These are phyloP conservation scores for Echinosophora koreensis DNA, from an alignment of 306 rosid species.

Conservation along the genomic window DNA sequence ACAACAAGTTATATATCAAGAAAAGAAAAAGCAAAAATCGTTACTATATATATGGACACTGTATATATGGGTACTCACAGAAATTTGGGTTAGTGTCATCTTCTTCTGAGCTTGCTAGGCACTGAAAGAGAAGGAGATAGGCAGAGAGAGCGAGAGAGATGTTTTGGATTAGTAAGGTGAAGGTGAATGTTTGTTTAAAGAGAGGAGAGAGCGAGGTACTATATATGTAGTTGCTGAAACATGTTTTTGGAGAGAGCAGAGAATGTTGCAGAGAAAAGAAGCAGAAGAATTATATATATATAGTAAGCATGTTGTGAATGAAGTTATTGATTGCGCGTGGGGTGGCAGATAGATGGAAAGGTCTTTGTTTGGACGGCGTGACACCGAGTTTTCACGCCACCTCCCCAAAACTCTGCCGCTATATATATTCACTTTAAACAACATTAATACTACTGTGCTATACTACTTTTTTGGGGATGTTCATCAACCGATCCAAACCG, in stretches of 20 bases:
- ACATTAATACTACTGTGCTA: constrained; percentile 29
- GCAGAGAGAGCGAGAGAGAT: background rate
- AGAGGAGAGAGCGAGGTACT: constrained; percentile 34
- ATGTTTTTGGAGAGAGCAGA: constrained; percentile 21
- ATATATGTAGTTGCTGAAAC: constrained; percentile 13
- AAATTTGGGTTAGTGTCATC: constrained; percentile 50
- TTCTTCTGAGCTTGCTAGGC: constrained; percentile 38
- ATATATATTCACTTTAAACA: constrained; percentile 35
- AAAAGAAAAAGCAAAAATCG: background rate
- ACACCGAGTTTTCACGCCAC: constrained; percentile 91
- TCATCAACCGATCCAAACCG: too few species aligned
- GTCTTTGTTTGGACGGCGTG: constrained; percentile 95
- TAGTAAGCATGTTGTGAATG: constrained; percentile 25
- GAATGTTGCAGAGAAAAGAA: constrained; percentile 55
- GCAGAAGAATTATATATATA: constrained; percentile 50
- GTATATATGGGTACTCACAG: constrained; percentile 55
- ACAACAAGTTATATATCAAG: background rate
- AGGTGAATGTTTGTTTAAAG: constrained; percentile 46
- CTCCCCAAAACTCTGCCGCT: constrained; percentile 62
- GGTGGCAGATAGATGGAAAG: constrained; percentile 75
- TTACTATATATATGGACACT: background rate
- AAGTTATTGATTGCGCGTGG: constrained; percentile 94
- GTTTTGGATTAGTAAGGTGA: constrained; percentile 35
- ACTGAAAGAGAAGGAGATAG: constrained; percentile 20
- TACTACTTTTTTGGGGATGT: too few species aligned